Percentiles rank a stretch among this genome's conserved stretches.
phyloP scores from a whole-genome alignment of 106 monocot species.

The Iris macrosiphon region DNA sequence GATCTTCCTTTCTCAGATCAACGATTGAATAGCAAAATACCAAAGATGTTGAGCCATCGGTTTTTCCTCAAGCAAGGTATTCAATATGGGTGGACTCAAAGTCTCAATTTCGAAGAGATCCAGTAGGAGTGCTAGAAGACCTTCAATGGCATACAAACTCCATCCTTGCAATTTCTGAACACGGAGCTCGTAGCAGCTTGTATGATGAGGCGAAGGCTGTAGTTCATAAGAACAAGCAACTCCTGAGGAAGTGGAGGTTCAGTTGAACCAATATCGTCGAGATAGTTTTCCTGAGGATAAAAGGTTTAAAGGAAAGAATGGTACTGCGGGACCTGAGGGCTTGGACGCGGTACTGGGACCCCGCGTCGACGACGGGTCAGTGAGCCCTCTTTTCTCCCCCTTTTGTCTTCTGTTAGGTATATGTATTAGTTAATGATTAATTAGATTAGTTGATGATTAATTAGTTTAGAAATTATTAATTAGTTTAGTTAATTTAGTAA shows the following conservation, averaged over 20 bases:
- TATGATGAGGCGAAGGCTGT: slow-evolving; percentile 83
- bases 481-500: no score
- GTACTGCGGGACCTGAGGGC: no score
- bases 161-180: slow-evolving; percentile 81
- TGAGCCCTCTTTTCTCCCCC: no score
- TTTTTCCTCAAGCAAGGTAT: slow-evolving; percentile 78
- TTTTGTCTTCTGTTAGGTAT: no score
- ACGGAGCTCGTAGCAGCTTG: slow-evolving; percentile 79
- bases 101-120: slow-evolving; percentile 87
- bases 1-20: slow-evolving; percentile 97
- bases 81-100: slow-evolving; percentile 99
- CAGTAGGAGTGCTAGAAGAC: slow-evolving; percentile 83
- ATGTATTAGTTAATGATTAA: no score
- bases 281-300: slow-evolving; percentile 67
- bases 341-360: no score
- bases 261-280: slow-evolving; percentile 55
- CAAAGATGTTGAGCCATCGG: slow-evolving; percentile 93
- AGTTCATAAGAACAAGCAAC: slow-evolving; percentile 82
- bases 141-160: slow-evolving; percentile 86
- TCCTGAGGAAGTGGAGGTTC: slow-evolving; percentile 77
- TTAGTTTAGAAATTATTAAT: no score
- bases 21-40: slow-evolving; percentile 92
- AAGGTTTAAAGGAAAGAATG: slow-evolving; percentile 82
- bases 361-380: no score
- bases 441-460: no score